A percentile compares a stretch with the other conserved stretches of the same genome.
Conservation (phyloP, 345 rosid species). For the Combretum micranthum region DNA sequence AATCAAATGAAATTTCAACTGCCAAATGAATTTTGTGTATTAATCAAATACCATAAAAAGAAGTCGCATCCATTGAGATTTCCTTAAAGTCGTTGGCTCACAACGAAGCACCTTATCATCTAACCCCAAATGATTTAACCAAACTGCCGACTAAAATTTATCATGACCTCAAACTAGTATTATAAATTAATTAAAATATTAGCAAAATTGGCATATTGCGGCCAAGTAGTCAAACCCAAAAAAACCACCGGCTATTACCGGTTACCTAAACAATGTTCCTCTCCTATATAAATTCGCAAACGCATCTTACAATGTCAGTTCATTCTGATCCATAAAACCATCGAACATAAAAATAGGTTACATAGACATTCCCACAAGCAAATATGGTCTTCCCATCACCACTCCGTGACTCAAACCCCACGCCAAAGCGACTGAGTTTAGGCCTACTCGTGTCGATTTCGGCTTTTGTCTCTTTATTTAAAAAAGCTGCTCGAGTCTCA, state of each 20-base stretch:
- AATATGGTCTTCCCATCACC: slow-evolving; percentile 23
- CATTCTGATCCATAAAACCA: not conserved
- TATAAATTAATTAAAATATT: not conserved
- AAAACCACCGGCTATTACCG: slow-evolving; percentile 18
- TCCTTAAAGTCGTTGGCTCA: no score
- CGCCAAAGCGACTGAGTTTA: slow-evolving; percentile 24
- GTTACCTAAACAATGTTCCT: slow-evolving; percentile 9
- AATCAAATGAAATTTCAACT: no score
- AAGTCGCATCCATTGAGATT: no score
- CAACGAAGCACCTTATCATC: no score
- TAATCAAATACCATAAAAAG: no score
- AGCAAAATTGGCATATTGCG: no score
- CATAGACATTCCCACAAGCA: no score
- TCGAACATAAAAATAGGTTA: no score
- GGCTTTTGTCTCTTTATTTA: slow-evolving; percentile 41
- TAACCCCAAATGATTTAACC: no score
- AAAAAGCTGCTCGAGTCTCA: slow-evolving; percentile 42
- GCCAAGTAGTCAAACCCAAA: slow-evolving; percentile 10
- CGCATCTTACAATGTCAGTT: not conserved
- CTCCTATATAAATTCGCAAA: slow-evolving; percentile 5
- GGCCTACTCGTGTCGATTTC: slow-evolving; percentile 34
- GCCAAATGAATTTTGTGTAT: no score
- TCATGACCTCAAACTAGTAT: no score
- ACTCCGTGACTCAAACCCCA: slow-evolving; percentile 16
- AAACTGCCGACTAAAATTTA: no score